These are phyloP conservation scores for Gossypium mustelinum DNA, from an alignment of 345 rosid genomes.

Conservation along the genomic window DNA sequence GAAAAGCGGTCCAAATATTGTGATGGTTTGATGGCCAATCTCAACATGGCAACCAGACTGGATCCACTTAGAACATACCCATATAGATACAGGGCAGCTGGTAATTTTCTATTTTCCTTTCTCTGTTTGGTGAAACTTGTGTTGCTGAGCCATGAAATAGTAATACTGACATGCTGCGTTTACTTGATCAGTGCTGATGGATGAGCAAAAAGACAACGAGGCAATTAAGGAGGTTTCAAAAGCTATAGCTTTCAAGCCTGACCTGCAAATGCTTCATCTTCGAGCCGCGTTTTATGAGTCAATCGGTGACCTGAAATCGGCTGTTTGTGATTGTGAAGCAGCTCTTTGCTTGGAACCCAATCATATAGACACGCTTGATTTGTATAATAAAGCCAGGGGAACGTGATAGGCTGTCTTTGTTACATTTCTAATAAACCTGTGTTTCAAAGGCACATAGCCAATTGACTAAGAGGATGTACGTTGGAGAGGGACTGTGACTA, in stretches of 20 bases:
- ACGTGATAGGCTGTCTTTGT: too few species aligned
- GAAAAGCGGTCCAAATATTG: slow-evolving; percentile 98
- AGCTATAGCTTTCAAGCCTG: slow-evolving; percentile 84
- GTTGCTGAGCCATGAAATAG: too few species aligned
- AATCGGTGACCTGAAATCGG: slow-evolving; percentile 47
- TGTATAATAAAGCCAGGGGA: slow-evolving; percentile 37
- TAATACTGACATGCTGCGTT: background rate
- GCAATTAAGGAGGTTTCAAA: slow-evolving; percentile 84
- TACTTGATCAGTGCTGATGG: slow-evolving; percentile 72
- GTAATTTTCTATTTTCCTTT: slow-evolving; percentile 24
- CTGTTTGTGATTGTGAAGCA: slow-evolving; percentile 89
- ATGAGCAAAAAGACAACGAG: slow-evolving; percentile 83
- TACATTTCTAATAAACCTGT: too few species aligned
- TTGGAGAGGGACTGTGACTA: too few species aligned
- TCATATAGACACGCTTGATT: slow-evolving; percentile 56
- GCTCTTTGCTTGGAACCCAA: slow-evolving; percentile 81
- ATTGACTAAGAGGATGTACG: too few species aligned
- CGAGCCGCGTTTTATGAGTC: slow-evolving; percentile 91
- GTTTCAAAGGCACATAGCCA: too few species aligned
- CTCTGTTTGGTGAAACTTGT: background rate
- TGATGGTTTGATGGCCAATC: slow-evolving; percentile 91
- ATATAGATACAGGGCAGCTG: slow-evolving; percentile 96
- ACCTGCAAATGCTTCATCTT: slow-evolving; percentile 85
- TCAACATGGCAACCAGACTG: slow-evolving; percentile 63
- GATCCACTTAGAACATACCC: slow-evolving; percentile 98